phyloP scores from a whole-genome alignment of 2,329 filamentous ascomycete species.

The Penicillium sp. region DNA sequence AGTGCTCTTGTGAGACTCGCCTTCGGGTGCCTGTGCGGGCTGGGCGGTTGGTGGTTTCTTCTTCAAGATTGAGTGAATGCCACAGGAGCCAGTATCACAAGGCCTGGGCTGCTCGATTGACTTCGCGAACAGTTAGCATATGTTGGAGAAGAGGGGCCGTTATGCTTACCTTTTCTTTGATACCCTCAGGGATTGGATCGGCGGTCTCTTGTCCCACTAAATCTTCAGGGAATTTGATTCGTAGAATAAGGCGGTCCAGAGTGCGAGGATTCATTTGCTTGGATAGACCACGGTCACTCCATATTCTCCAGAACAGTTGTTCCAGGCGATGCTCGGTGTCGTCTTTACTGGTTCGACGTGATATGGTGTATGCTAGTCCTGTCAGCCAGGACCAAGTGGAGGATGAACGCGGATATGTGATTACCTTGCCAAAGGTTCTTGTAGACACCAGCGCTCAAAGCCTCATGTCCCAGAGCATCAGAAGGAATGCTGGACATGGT shows the following conservation, averaged over 20 bases:
- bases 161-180: background rate
- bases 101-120: background rate
- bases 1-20: conserved; percentile 32
- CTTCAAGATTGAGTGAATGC: conserved; percentile 43
- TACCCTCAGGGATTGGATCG: background rate
- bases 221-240: conserved; percentile 41
- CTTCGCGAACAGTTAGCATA: background rate
- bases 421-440: conserved; percentile 54
- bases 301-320: conserved; percentile 57
- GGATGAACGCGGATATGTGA: background rate
- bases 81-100: background rate
- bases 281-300: conserved; percentile 44
- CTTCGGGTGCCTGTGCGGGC: conserved; percentile 18
- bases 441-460: conserved; percentile 44
- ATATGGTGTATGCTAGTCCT: conserved; percentile 48
- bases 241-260: conserved; percentile 47
- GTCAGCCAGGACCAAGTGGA: background rate
- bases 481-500: conserved; percentile 41
- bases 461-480: conserved; percentile 39
- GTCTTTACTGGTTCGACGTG: conserved; percentile 45
- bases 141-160: background rate
- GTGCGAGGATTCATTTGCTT: conserved; percentile 40
- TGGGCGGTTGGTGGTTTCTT: conserved; percentile 36
- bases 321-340: conserved; percentile 48
- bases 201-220: background rate